Conservation (phyloP, 2,329 filamentous ascomycete genomes). For the Xylariomycetidae sp. region DNA sequence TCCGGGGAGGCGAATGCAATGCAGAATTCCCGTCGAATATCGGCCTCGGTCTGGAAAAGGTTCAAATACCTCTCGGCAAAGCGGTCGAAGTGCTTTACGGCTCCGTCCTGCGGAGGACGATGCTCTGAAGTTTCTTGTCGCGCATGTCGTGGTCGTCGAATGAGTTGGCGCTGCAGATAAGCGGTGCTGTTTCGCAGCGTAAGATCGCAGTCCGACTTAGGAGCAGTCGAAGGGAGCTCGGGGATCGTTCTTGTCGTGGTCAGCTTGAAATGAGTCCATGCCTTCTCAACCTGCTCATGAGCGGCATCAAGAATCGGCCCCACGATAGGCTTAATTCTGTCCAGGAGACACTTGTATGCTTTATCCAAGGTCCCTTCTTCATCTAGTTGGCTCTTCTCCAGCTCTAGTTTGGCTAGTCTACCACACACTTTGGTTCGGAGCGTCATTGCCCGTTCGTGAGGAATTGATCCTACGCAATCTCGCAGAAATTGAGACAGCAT, state of each 20-base stretch:
- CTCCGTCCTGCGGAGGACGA: not conserved
- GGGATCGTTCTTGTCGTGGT: not conserved
- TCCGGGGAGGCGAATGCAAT: too few species aligned
- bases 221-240: not conserved
- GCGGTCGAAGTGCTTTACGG: not conserved
- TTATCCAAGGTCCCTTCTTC: constrained; percentile 5
- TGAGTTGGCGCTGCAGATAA: not conserved
- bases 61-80: not conserved
- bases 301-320: not conserved
- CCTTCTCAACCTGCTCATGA: not conserved
- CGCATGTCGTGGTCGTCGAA: not conserved
- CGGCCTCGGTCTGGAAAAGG: not conserved
- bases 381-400: constrained; percentile 23
- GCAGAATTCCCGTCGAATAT: too few species aligned
- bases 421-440: constrained; percentile 45
- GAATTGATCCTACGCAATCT: too few species aligned
- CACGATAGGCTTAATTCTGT: constrained; percentile 17
- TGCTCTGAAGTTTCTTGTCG: not conserved
- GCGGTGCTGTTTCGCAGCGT: not conserved
- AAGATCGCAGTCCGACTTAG: not conserved
- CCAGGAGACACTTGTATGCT: constrained; percentile 23
- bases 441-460: not conserved
- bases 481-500: constrained; percentile 55
- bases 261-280: not conserved
- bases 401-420: constrained; percentile 54